Conservation (phyloP, 441 rosid genomes). For the Erodium trifolium region DNA sequence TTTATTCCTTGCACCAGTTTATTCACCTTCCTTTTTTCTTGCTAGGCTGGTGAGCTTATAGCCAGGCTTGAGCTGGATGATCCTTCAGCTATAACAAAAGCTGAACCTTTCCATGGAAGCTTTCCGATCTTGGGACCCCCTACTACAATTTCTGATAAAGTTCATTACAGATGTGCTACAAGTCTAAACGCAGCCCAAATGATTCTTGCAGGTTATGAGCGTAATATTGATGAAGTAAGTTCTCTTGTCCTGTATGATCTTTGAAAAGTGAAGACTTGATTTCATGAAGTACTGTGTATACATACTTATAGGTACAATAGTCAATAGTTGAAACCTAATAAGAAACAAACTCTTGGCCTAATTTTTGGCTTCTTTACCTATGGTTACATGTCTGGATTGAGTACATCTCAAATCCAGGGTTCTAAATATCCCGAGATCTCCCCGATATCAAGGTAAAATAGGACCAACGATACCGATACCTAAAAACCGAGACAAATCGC, state of each 20-base stretch:
- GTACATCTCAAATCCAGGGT: too few species aligned
- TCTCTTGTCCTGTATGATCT: conserved; percentile 14
- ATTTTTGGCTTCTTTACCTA: background rate
- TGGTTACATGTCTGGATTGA: background rate
- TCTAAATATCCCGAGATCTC: too few species aligned
- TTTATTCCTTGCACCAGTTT: background rate
- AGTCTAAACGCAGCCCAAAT: conserved; percentile 87
- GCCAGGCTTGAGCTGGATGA: conserved; percentile 94
- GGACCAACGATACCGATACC: too few species aligned
- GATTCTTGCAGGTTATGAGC: conserved; percentile 99
- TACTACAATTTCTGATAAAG: conserved; percentile 90
- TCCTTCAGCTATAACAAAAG: conserved; percentile 97
- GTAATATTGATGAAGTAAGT: conserved; percentile 77
- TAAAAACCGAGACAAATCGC: too few species aligned
- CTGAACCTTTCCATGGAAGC: conserved; percentile 89
- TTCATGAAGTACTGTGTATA: too few species aligned
- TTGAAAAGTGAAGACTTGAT: background rate
- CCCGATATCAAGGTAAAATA: too few species aligned
- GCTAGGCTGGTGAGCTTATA: conserved; percentile 98
- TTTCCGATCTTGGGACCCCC: conserved; percentile 89
- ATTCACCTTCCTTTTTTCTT: conserved; percentile 7
- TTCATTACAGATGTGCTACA: conserved; percentile 98
- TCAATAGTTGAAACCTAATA: too few species aligned
- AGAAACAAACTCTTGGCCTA: too few species aligned
- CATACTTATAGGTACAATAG: too few species aligned